Conservation (phyloP, 768 basidiomycete genomes). For the Boletus vinaceobasis region DNA sequence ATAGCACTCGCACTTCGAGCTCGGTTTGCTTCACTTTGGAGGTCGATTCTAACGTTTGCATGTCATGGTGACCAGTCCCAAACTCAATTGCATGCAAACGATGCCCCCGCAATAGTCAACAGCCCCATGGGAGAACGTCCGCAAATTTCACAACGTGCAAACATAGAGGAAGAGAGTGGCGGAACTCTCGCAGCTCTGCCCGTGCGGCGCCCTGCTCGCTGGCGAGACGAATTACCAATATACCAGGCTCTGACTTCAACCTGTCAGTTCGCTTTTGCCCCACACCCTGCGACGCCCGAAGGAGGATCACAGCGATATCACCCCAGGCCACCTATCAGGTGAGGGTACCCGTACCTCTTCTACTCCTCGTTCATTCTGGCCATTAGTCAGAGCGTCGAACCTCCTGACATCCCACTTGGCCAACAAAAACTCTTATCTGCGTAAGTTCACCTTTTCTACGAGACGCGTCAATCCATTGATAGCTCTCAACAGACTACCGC, state of each 20-base stretch:
- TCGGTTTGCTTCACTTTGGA: conserved; percentile 3
- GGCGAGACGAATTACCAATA: not conserved
- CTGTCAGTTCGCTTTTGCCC: not conserved
- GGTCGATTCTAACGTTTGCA: not conserved
- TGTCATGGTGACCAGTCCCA: not conserved
- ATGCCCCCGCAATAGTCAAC: not conserved
- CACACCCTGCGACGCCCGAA: conserved; percentile 5
- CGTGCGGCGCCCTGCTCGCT: not conserved
- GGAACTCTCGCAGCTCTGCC: conserved; percentile 3
- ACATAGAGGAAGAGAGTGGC: not conserved
- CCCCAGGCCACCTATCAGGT: not conserved
- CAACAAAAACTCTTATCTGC: conserved; percentile 1
- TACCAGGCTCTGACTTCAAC: not conserved
- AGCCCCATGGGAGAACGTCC: not conserved
- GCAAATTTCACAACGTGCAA: not conserved
- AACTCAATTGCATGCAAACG: not conserved
- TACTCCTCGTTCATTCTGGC: not conserved
- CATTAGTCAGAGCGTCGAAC: not conserved
- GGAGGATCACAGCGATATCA: conserved; percentile 9
- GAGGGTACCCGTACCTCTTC: not conserved
- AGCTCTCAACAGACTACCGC: not conserved
- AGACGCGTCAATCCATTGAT: not conserved
- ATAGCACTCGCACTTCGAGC: conserved; percentile 1
- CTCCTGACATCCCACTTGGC: conserved; percentile 4
- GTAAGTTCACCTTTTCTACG: not conserved